A percentile compares a stretch with the other conserved stretches of the same genome.
Evolutionary conservation across 169 alveolate genomes (phyloP).

Genomic region (Cryptosporidium ubiquitum): DNA sequence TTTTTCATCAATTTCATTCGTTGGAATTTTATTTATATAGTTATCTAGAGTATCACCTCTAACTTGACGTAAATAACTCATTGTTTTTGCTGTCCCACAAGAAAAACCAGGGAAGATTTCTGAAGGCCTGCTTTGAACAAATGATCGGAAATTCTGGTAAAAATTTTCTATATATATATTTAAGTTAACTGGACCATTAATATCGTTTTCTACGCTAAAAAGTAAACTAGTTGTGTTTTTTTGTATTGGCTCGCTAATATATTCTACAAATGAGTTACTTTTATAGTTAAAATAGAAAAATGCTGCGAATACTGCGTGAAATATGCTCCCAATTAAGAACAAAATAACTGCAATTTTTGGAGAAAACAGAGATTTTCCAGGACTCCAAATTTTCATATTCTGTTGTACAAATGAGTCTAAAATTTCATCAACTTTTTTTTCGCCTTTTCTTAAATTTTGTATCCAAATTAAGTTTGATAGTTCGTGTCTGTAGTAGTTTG

Average conservation of each 20-base stretch:
- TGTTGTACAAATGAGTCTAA: constrained; percentile 64
- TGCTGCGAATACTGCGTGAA: constrained; percentile 49
- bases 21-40: neutral
- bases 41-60: constrained; percentile 58
- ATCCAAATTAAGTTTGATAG: constrained; percentile 28
- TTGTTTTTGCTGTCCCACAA: constrained; percentile 65
- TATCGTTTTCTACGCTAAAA: constrained; percentile 9
- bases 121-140: constrained; percentile 73
- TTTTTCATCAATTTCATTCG: neutral
- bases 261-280: constrained; percentile 14
- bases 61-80: constrained; percentile 26
- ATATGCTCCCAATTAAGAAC: constrained; percentile 35
- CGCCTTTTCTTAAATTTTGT: constrained; percentile 33
- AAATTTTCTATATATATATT: constrained; percentile 52
- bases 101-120: constrained; percentile 64
- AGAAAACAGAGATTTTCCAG: constrained; percentile 37
- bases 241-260: constrained; percentile 48
- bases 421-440: constrained; percentile 57
- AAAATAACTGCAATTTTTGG: constrained; percentile 49
- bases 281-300: constrained; percentile 31
- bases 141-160: constrained; percentile 69
- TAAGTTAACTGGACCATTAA: constrained; percentile 38
- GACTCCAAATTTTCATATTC: constrained; percentile 63
- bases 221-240: constrained; percentile 7
- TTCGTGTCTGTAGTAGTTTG: constrained; percentile 44